These are phyloP conservation scores for Brasilioporus rufonigricans DNA, from an alignment of 768 basidiomycete species.

Conservation along the genomic window DNA sequence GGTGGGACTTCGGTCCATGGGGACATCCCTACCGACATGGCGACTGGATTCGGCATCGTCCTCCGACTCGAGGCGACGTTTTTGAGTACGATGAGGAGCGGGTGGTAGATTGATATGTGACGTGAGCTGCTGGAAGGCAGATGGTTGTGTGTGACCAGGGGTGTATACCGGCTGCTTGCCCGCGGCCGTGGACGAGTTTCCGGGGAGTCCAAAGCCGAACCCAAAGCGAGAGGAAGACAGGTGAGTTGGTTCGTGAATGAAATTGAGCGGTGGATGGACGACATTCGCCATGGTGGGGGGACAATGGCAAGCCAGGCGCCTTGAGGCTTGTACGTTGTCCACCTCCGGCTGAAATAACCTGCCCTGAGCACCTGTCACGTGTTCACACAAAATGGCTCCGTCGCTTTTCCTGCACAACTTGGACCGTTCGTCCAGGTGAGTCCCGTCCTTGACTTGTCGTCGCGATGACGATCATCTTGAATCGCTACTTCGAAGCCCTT, in stretches of 20 bases:
- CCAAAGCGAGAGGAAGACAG: slow-evolving; percentile 66
- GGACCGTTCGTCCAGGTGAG: slow-evolving; percentile 32
- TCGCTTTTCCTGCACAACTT: not conserved
- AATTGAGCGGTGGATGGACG: slow-evolving; percentile 62
- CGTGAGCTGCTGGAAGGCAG: slow-evolving; percentile 55
- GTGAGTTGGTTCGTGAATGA: slow-evolving; percentile 55
- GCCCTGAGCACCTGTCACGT: slow-evolving; percentile 39
- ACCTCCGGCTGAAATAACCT: no score
- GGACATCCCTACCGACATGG: slow-evolving; percentile 48
- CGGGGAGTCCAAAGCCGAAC: slow-evolving; percentile 66
- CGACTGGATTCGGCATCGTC: slow-evolving; percentile 53
- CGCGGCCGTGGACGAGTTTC: slow-evolving; percentile 40
- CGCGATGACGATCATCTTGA: slow-evolving; percentile 66
- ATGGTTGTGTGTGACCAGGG: slow-evolving; percentile 41
- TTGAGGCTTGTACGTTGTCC: not conserved
- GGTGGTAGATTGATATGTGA: slow-evolving; percentile 47
- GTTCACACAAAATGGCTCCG: slow-evolving; percentile 12
- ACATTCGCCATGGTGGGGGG: slow-evolving; percentile 67
- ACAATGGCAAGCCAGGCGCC: slow-evolving; percentile 17
- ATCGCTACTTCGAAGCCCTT: slow-evolving; percentile 84
- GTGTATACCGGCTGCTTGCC: slow-evolving; percentile 46
- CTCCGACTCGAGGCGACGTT: slow-evolving; percentile 66
- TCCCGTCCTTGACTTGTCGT: slow-evolving; percentile 13
- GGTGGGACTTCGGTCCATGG: slow-evolving; percentile 85
- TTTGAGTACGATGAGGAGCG: slow-evolving; percentile 44